These are phyloP conservation scores for Saturnispora zaruensis DNA, from an alignment of 805 yeast genomes.

Conservation along the genomic window DNA sequence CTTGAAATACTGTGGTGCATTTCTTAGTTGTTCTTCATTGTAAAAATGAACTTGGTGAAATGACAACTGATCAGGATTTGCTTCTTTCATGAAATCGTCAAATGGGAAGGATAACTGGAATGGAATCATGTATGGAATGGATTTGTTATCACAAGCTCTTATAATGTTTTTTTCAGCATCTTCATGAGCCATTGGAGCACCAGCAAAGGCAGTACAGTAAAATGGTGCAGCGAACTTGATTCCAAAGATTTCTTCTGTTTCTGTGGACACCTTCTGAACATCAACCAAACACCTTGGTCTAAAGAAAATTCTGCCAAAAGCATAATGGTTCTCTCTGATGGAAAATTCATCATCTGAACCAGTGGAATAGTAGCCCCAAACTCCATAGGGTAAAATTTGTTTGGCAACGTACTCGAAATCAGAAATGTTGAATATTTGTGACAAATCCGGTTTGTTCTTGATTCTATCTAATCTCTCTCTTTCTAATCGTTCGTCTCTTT, in stretches of 20 bases:
- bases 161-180: conserved; percentile 81
- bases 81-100: conserved; percentile 65
- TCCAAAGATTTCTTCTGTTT: conserved; percentile 15
- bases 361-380: conserved; percentile 86
- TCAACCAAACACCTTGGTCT: conserved; percentile 74
- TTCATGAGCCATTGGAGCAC: conserved; percentile 79
- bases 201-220: conserved; percentile 83
- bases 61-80: conserved; percentile 53
- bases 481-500: conserved; percentile 29
- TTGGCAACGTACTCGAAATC: conserved; percentile 87
- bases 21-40: conserved; percentile 53
- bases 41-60: conserved; percentile 76
- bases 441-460: conserved; percentile 53
- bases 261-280: conserved; percentile 32
- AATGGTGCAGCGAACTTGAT: conserved; percentile 48
- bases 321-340: conserved; percentile 49
- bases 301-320: conserved; percentile 77
- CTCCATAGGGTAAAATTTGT: conserved; percentile 58
- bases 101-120: conserved; percentile 77
- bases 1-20: conserved; percentile 24
- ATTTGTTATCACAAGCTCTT: conserved; percentile 58
- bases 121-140: conserved; percentile 78
- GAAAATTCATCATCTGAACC: conserved; percentile 91
- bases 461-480: conserved; percentile 31
- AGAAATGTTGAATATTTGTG: conserved; percentile 60